These are phyloP conservation scores for Aspergillus niger DNA, from an alignment of 2,329 filamentous ascomycete genomes.

Conservation along the genomic window DNA sequence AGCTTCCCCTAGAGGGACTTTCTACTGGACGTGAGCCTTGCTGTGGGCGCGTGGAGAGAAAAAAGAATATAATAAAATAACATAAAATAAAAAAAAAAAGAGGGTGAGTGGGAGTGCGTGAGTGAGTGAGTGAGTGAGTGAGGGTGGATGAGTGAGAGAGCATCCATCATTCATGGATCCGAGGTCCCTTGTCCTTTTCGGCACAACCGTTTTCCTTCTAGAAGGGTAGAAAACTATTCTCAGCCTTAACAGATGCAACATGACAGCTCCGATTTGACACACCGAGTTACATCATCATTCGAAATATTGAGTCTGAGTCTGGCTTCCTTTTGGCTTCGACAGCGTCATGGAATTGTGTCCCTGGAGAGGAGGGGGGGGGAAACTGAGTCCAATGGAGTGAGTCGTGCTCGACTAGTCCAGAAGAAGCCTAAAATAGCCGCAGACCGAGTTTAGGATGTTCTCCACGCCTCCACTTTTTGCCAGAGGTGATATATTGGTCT, in stretches of 20 bases:
- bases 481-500: slow-evolving; percentile 17
- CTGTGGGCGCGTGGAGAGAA: too few species aligned
- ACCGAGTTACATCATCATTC: slow-evolving; percentile 14
- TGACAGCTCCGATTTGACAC: slow-evolving; percentile 14
- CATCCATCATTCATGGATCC: not conserved
- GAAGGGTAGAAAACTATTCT: slow-evolving; percentile 10
- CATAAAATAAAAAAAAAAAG: too few species aligned
- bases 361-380: not conserved
- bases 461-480: slow-evolving; percentile 24
- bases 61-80: too few species aligned
- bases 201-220: slow-evolving; percentile 8
- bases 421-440: slow-evolving; percentile 5
- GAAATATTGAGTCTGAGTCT: not conserved
- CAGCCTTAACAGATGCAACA: slow-evolving; percentile 6
- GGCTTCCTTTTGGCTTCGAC: not conserved
- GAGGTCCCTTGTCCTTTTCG: not conserved
- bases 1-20: not conserved
- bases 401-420: slow-evolving; percentile 7
- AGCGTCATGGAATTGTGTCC: not conserved
- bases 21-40: not conserved
- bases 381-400: not conserved
- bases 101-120: too few species aligned
- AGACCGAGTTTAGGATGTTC: slow-evolving; percentile 14
- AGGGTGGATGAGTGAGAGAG: not conserved
- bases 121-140: too few species aligned